Percentiles rank a stretch among this genome's conserved stretches.
Conservation (phyloP, 2,329 filamentous ascomycete genomes). For the Sporothrix phasma region DNA sequence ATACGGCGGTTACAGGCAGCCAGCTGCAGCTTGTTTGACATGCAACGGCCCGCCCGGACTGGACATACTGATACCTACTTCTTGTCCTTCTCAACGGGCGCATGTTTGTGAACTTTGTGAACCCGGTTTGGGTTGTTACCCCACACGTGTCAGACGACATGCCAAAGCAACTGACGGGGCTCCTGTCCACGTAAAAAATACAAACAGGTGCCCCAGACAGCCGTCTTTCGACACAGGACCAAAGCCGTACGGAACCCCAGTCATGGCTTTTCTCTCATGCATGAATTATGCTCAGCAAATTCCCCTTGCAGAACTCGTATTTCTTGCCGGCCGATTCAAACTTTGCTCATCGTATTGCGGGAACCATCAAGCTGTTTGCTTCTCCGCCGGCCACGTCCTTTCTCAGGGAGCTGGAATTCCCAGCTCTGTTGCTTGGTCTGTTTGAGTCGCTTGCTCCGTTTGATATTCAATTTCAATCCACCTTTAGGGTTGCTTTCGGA, state of each 20-base stretch:
- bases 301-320: background rate
- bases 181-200: too few species aligned
- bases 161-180: background rate
- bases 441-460: background rate
- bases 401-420: background rate
- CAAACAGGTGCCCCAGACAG: too few species aligned
- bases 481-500: background rate
- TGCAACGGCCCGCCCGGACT: background rate
- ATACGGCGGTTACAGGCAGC: background rate
- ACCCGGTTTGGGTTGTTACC: background rate
- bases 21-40: background rate
- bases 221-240: too few species aligned
- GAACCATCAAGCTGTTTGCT: too few species aligned
- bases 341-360: too few species aligned
- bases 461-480: background rate
- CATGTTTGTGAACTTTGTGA: background rate
- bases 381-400: too few species aligned
- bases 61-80: background rate
- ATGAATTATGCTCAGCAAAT: background rate
- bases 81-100: background rate
- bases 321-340: background rate
- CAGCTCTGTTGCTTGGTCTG: background rate
- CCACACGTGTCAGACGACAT: background rate
- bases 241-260: too few species aligned
- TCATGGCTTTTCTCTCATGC: background rate